Evolutionary conservation across 192 early-diverging fungal species (phyloP).

Genomic region (Blastocladiella britannica): DNA sequence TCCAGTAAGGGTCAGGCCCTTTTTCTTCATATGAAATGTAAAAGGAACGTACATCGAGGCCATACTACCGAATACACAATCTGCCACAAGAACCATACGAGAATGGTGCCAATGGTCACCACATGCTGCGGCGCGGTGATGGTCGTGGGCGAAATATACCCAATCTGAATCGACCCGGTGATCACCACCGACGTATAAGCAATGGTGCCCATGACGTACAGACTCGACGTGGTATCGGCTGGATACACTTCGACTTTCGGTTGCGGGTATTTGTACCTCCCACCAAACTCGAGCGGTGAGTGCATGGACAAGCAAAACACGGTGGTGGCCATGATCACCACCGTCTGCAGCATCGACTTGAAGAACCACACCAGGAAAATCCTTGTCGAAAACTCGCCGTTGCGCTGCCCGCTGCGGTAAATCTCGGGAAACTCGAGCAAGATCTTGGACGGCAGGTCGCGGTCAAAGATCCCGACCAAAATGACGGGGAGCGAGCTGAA

Average conservation of each 20-base stretch:
- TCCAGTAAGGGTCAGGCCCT: no score
- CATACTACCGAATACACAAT: background rate
- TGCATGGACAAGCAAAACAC: slow-evolving; percentile 1
- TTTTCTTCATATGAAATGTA: no score
- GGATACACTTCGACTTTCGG: background rate
- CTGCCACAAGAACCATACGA: background rate
- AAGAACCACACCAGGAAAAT: slow-evolving; percentile 31
- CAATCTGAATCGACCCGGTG: background rate
- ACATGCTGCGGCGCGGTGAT: background rate
- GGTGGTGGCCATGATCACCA: background rate
- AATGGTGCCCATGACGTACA: background rate
- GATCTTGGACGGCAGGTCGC: slow-evolving; percentile 45
- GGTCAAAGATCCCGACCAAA: slow-evolving; percentile 62
- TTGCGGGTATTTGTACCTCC: no score
- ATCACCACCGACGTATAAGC: background rate
- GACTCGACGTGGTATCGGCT: background rate
- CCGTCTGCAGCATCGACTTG: slow-evolving; percentile 28
- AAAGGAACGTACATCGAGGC: background rate
- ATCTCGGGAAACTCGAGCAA: slow-evolving; percentile 47
- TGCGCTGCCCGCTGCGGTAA: slow-evolving; percentile 37
- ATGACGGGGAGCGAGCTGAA: slow-evolving; percentile 63
- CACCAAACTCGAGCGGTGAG: no score
- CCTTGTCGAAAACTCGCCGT: slow-evolving; percentile 28
- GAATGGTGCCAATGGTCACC: background rate
- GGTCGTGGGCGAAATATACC: background rate